Conservation (phyloP, 768 basidiomycete species). For the Plicaturopsis crispa region DNA sequence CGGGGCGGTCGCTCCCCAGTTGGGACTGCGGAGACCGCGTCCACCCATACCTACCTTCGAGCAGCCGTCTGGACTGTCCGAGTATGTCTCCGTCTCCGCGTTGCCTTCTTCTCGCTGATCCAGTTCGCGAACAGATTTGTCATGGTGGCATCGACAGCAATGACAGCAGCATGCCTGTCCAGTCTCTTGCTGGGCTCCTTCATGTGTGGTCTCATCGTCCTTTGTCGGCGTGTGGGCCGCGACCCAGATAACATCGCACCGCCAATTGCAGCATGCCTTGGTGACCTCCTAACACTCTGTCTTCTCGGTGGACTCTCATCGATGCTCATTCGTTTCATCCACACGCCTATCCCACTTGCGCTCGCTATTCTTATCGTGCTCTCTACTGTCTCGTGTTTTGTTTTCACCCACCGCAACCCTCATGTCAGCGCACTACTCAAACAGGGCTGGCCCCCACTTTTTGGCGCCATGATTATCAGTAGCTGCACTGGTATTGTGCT, state of each 20-base stretch:
- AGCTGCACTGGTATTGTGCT: slow-evolving; percentile 88
- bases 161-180: slow-evolving; percentile 75
- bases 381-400: slow-evolving; percentile 37
- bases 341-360: slow-evolving; percentile 56
- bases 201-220: slow-evolving; percentile 79
- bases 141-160: slow-evolving; percentile 70
- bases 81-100: slow-evolving; percentile 20
- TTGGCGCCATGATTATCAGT: slow-evolving; percentile 85
- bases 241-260: slow-evolving; percentile 98
- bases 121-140: slow-evolving; percentile 45
- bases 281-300: slow-evolving; percentile 85
- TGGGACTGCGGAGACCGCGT: no score
- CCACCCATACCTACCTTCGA: slow-evolving; percentile 17
- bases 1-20: no score
- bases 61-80: slow-evolving; percentile 26
- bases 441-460: slow-evolving; percentile 86
- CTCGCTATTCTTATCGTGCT: slow-evolving; percentile 44
- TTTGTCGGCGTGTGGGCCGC: slow-evolving; percentile 65
- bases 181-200: slow-evolving; percentile 82
- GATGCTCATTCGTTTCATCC: slow-evolving; percentile 56
- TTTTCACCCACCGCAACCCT: slow-evolving; percentile 57
- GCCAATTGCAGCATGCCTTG: slow-evolving; percentile 86
- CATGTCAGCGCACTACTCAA: slow-evolving; percentile 65
- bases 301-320: slow-evolving; percentile 74
- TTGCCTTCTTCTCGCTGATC: not conserved